Evolutionary conservation across 768 basidiomycete species (phyloP).

Genomic region (Rickenella mellea): DNA sequence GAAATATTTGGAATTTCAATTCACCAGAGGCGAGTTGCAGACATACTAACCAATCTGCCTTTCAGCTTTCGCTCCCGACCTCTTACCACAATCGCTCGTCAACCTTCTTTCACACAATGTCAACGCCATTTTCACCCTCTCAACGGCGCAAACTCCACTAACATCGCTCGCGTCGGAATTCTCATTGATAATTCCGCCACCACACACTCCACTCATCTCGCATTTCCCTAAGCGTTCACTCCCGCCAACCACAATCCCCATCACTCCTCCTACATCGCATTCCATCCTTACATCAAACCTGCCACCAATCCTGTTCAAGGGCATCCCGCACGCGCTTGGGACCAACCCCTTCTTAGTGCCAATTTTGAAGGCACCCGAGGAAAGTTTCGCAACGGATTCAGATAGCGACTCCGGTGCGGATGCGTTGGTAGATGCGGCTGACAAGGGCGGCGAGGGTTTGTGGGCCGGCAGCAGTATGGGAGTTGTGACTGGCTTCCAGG

Average conservation of each 20-base stretch:
- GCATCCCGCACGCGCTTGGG: constrained; percentile 53
- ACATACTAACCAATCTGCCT: constrained; percentile 1
- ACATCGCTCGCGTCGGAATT: constrained; percentile 84
- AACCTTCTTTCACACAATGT: constrained; percentile 57
- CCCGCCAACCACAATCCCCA: constrained; percentile 56
- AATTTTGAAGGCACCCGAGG: constrained; percentile 65
- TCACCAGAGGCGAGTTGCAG: too few relatives aligned
- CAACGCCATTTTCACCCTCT: constrained; percentile 80
- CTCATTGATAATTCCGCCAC: constrained; percentile 79
- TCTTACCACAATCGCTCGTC: constrained; percentile 75
- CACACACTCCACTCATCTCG: constrained; percentile 74
- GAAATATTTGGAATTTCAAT: too few relatives aligned
- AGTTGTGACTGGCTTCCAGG: constrained; percentile 86
- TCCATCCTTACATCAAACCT: constrained; percentile 38
- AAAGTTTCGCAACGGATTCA: constrained; percentile 70
- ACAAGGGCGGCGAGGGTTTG: constrained; percentile 67
- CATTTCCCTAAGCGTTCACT: constrained; percentile 73
- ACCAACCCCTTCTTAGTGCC: constrained; percentile 76
- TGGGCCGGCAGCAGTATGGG: constrained; percentile 75
- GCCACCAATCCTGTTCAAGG: constrained; percentile 69
- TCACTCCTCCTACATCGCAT: constrained; percentile 35
- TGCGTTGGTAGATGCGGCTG: constrained; percentile 57
- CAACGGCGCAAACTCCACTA: constrained; percentile 64
- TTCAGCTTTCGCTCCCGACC: constrained; percentile 60
- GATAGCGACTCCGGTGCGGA: constrained; percentile 48